phyloP scores from a whole-genome alignment of 148 eudicot genomes.

The Vaccinium myrtillus region DNA sequence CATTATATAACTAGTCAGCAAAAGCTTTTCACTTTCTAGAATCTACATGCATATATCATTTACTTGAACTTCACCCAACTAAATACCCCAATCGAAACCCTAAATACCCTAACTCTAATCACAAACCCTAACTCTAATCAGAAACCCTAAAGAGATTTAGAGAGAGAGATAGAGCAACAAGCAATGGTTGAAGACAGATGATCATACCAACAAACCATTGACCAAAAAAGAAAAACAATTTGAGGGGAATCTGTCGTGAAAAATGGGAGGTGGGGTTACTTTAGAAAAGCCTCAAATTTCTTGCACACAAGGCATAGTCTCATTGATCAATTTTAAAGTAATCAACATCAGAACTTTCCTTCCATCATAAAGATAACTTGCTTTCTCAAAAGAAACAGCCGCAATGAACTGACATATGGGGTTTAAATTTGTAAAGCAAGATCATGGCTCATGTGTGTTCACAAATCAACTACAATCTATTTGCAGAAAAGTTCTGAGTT shows the following conservation, averaged over 20 bases:
- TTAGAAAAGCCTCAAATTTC: background rate
- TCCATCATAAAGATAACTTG: slow-evolving; percentile 8
- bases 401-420: background rate
- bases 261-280: slow-evolving; percentile 2
- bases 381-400: background rate
- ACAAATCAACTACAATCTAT: background rate
- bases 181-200: background rate
- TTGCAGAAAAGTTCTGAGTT: background rate
- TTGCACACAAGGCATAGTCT: background rate
- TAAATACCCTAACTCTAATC: too few species aligned
- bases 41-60: too few species aligned
- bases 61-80: too few species aligned
- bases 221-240: background rate
- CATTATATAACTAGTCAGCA: too few species aligned
- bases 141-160: too few species aligned
- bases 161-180: too few species aligned
- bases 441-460: slow-evolving; percentile 6
- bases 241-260: background rate
- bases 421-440: background rate
- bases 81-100: too few species aligned
- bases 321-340: background rate
- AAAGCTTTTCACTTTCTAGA: too few species aligned
- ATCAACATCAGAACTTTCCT: background rate
- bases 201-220: background rate
- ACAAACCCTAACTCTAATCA: too few species aligned